Evolutionary conservation across 768 basidiomycete genomes (phyloP).

Genomic region (Tubosaeta sp.): DNA sequence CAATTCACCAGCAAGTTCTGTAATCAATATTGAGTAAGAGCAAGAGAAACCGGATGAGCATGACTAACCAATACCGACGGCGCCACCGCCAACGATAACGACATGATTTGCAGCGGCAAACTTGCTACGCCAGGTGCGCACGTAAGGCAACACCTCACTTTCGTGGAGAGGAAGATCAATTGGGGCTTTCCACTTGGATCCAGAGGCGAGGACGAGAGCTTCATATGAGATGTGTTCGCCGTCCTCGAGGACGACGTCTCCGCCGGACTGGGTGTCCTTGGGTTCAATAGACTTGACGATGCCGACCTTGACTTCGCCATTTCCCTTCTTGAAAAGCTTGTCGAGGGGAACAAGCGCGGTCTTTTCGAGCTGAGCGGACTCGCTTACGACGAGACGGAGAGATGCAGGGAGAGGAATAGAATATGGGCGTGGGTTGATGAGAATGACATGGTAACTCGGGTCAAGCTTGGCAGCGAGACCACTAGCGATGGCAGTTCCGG

Average conservation of each 20-base stretch:
- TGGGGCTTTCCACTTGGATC: conserved; percentile 51
- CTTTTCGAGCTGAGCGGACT: conserved; percentile 36
- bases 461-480: conserved; percentile 50
- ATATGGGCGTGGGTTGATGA: conserved; percentile 52
- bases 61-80: conserved; percentile 46
- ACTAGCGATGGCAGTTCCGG: conserved; percentile 43
- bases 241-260: conserved; percentile 46
- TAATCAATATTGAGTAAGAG: not conserved
- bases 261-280: conserved; percentile 30
- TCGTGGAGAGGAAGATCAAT: conserved; percentile 39
- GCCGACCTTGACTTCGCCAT: conserved; percentile 37
- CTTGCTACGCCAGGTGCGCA: conserved; percentile 28
- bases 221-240: conserved; percentile 51
- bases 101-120: conserved; percentile 38
- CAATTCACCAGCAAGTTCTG: conserved; percentile 45
- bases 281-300: conserved; percentile 39
- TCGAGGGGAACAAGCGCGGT: conserved; percentile 49
- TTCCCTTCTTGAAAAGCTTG: conserved; percentile 42
- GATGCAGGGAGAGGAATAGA: conserved; percentile 46
- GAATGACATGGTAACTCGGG: conserved; percentile 45
- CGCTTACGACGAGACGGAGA: conserved; percentile 48
- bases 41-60: too few species aligned
- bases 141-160: conserved; percentile 26
- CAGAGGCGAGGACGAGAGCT: conserved; percentile 57
- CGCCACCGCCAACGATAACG: conserved; percentile 54